A percentile compares a stretch with the other conserved stretches of the same genome.
These are phyloP conservation scores for Pyropia yezoensis DNA, from an alignment of 23 red algal genomes.

Conservation along the genomic window DNA sequence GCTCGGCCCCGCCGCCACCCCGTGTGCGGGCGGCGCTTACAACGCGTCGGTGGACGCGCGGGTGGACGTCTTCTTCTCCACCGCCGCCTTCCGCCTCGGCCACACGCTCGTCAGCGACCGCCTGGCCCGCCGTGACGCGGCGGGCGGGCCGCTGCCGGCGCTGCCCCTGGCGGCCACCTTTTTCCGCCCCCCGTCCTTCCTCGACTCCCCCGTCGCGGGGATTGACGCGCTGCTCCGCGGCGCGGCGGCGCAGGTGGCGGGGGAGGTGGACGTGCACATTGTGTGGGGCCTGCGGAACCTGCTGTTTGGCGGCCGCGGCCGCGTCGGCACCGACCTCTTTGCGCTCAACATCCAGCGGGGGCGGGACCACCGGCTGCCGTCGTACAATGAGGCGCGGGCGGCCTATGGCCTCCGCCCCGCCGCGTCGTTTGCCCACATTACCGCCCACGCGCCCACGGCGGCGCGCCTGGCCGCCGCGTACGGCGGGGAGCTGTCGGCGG, in stretches of 20 bases:
- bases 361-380: conserved; percentile 42
- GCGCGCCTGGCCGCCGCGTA: conserved; percentile 21
- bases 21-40: background rate
- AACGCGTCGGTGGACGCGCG: background rate
- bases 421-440: conserved; percentile 12
- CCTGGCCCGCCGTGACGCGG: no score
- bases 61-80: background rate
- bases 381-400: conserved; percentile 27
- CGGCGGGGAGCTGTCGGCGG: background rate
- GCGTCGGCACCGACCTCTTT: conserved; percentile 31
- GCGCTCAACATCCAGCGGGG: conserved; percentile 56
- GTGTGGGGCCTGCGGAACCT: conserved; percentile 22
- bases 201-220: background rate
- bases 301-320: conserved; percentile 22
- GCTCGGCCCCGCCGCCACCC: background rate
- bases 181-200: background rate
- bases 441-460: conserved; percentile 2
- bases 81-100: conserved; percentile 20
- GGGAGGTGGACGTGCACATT: conserved; percentile 36
- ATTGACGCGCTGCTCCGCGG: conserved; percentile 18
- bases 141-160: conserved; percentile 3
- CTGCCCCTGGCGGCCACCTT: conserved; percentile 3
- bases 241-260: conserved; percentile 5
- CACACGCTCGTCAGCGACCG: background rate
- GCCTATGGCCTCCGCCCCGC: conserved; percentile 15